Base-by-base conservation (phyloP, 2,329 filamentous ascomycete genomes). In the Myriangium duriaei region DNA sequence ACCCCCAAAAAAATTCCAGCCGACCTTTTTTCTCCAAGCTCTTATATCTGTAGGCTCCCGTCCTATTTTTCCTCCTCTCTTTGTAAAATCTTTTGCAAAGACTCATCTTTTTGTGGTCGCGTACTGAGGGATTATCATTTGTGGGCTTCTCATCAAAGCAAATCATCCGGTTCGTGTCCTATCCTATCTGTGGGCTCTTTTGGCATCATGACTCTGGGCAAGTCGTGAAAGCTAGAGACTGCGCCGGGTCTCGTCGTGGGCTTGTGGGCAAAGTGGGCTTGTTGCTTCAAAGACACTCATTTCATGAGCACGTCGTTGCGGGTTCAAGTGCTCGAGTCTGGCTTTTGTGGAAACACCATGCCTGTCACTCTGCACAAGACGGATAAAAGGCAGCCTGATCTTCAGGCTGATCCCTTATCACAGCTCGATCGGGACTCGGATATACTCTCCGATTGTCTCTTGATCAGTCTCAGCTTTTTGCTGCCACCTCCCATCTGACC, bases 281-380 rank as follows among this genome's bases (percentile, higher is more conserved):
- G 21, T 26, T 26, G 21, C n/a, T 26, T 26, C 21, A 26, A 26
- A 26, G 21, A 26, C 21, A 7, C 21, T 26, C 21, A 26, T 26
- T n/a, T 26, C 7, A 7, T 26, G 21, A 26, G 21, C 7, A 7
- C n/a, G 21, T 26, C 21, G 21, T 26, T 26, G 21, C n/a, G 21
- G 21, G 21, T 26, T 26, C 21, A 26, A 26, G 12, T 39, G 30
- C 36, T 39, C 36, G 30, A 12, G 30, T 62, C 56, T 63, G 64
- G 63, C 45, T 42, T 55, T 63, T 69, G 65, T 67, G 65, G 65
- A 64, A 67, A 68, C 65, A 65, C 65, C 45, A 42, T 36, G 64
- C 65, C 65, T 62, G 57, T 13, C 29, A 39, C 29, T 14, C 17
- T 32, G 36, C 36, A 32, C 36, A 32, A 29, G 30, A 39, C 36